Conservation (phyloP, 805 yeast genomes). For the Candida morakotiae region DNA sequence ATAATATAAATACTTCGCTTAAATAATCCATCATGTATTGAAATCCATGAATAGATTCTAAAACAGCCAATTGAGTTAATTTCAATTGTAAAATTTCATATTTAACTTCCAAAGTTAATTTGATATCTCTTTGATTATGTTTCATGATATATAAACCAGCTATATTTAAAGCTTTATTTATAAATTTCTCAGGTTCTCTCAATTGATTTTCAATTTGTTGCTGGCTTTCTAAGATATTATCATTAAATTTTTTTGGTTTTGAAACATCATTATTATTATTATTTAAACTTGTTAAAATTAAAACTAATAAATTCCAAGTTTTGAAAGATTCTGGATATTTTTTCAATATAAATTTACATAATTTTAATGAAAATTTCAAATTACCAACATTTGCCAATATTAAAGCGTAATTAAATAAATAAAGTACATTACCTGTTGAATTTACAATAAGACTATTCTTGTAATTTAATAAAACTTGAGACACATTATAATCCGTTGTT, state of each 20-base stretch:
- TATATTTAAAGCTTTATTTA: constrained; percentile 47
- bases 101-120: constrained; percentile 27
- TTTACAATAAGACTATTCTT: constrained; percentile 35
- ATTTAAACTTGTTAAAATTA: constrained; percentile 61
- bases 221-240: constrained; percentile 1
- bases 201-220: constrained; percentile 3
- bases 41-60: constrained; percentile 57
- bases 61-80: constrained; percentile 68
- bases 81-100: constrained; percentile 63
- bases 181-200: constrained; percentile 52
- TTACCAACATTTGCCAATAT: constrained; percentile 42
- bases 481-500: constrained; percentile 13
- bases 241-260: constrained; percentile 6
- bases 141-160: constrained; percentile 31
- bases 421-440: constrained; percentile 26
- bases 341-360: constrained; percentile 47
- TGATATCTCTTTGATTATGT: constrained; percentile 20
- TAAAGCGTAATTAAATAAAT: constrained; percentile 44
- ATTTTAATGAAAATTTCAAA: constrained; percentile 39
- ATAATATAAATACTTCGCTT: constrained; percentile 62
- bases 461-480: constrained; percentile 19
- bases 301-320: constrained; percentile 64
- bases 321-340: constrained; percentile 52
- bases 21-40: constrained; percentile 56
- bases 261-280: constrained; percentile 22